Percentiles rank a stretch among this genome's conserved stretches.
Conservation (phyloP, 805 yeast genomes). For the Metschnikowia lochheadii region DNA sequence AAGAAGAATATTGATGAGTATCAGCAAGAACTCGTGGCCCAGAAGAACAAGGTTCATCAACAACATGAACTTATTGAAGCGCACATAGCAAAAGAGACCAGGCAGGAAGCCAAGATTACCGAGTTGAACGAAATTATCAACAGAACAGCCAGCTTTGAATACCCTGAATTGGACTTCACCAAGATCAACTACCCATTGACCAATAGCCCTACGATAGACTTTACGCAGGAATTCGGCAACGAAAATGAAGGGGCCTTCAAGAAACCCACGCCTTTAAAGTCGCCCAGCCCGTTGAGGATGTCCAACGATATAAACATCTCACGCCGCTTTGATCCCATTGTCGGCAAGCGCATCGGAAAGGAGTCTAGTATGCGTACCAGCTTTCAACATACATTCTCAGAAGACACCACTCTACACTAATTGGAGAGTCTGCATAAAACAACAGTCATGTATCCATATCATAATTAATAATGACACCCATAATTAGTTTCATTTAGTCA, state of each 20-base stretch:
- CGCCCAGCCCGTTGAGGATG: conserved; percentile 1
- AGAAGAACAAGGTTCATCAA: neutral
- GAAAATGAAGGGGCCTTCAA: conserved; percentile 1
- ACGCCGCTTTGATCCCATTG: neutral
- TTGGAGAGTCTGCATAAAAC: neutral
- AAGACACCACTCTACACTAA: conserved; percentile 1
- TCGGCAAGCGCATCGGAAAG: neutral
- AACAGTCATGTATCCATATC: too few relatives aligned
- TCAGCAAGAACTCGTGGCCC: neutral
- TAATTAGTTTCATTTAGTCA: too few relatives aligned
- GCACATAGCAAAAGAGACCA: neutral
- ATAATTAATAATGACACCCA: too few relatives aligned
- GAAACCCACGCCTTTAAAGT: neutral
- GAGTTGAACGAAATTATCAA: conserved; percentile 1
- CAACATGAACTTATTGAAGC: neutral
- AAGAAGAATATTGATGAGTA: neutral
- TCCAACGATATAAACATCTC: conserved; percentile 1
- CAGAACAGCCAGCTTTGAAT: neutral
- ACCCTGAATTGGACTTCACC: conserved; percentile 11
- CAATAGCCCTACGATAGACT: conserved; percentile 1
- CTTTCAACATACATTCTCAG: neutral
- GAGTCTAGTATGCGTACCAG: conserved; percentile 3
- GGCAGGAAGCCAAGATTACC: neutral
- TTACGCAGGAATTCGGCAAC: conserved; percentile 1
- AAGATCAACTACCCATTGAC: conserved; percentile 5